Base-by-base conservation (phyloP, 768 basidiomycete genomes). In the Boletus rubropictus region DNA sequence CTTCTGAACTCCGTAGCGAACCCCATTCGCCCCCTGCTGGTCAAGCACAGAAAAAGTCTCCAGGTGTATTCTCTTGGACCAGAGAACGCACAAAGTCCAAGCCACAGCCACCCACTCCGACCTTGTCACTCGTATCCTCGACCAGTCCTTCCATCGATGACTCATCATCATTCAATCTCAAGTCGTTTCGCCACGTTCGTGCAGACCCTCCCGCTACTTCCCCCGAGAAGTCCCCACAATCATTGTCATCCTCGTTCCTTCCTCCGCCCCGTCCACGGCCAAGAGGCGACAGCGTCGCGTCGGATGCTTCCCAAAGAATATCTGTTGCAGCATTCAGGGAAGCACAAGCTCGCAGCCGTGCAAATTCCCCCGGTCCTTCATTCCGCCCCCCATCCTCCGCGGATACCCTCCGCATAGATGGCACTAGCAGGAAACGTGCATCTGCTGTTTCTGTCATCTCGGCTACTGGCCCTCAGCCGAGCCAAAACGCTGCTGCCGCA, bases 311-410 rank as follows among this genome's bases (percentile, higher is more conserved):
- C 2, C 86, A 86, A 52, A 77, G 85, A 44, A 89, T 89, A 21
- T 84, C 84, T 7, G 82, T 89, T 27, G 87, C 85, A 3, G 87
- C 87, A 3, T 89, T 89, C 60, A 78, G 84, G 44, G 86, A 89
- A 69, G 84, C 78, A 17, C 84, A 86, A 46, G 82, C 85, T 4
- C 70, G 85, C 34, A 73, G 81, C 53, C 64, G 72, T 22, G 73
- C 82, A 11, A 78, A 75, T 43, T 85, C 83, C 0, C 84, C 85
- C 9, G 72, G 66, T 0, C 76, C 81, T 25, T 77, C 71, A 29
- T 71, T 70, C 54, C 72, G 68, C 38, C 75, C 70, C 10, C 70
- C 71, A 25, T 71, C 67, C 3, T 40, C 58, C 15, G 48, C 58
- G 31, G 67, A 68, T 33, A 62, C 59, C 6, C 57, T 66, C 29